These are phyloP conservation scores for Oryza meyeriana DNA, from an alignment of 176 grass and related monocot species.

Conservation along the genomic window DNA sequence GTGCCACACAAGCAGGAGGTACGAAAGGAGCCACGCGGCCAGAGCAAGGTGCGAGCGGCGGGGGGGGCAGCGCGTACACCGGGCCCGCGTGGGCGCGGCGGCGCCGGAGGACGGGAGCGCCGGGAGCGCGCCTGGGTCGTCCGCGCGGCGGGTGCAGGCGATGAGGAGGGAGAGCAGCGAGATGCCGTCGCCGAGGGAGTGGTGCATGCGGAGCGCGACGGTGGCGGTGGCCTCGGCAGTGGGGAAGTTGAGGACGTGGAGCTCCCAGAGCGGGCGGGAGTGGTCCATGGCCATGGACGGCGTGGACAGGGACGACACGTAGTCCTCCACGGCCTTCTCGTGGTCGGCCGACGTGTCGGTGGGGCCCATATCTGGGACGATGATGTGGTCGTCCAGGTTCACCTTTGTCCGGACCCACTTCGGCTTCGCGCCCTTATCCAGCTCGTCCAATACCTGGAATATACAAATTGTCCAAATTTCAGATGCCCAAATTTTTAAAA, in stretches of 20 bases:
- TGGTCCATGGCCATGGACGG: conserved; percentile 41
- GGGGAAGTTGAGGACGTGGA: conserved; percentile 83
- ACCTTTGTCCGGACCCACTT: conserved; percentile 63
- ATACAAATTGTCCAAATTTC: no score
- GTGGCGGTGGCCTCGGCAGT: conserved; percentile 63
- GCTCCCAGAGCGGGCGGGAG: conserved; percentile 77
- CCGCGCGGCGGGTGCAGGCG: conserved; percentile 63
- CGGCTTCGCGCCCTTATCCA: conserved; percentile 16
- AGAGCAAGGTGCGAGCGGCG: conserved; percentile 10
- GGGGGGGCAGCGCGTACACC: conserved; percentile 18
- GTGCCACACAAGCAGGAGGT: conserved; percentile 55
- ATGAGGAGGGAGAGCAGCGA: conserved; percentile 85
- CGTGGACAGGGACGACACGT: conserved; percentile 65
- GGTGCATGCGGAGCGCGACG: conserved; percentile 60
- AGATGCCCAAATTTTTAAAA: no score
- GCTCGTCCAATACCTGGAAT: conserved; percentile 44
- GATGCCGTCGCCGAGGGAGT: conserved; percentile 87
- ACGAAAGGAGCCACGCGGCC: conserved; percentile 25
- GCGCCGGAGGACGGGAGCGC: conserved; percentile 12
- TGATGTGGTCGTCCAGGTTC: conserved; percentile 59
- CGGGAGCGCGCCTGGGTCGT: conserved; percentile 51
- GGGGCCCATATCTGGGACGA: conserved; percentile 53
- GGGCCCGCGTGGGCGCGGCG: conserved; percentile 22
- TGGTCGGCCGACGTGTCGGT: conserved; percentile 22
- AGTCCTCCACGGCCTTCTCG: conserved; percentile 59